Percentiles rank a stretch among this genome's conserved stretches.
These are phyloP conservation scores for Hypomontagnella monticulosa DNA, from an alignment of 495 filamentous ascomycete genomes.

Conservation along the genomic window DNA sequence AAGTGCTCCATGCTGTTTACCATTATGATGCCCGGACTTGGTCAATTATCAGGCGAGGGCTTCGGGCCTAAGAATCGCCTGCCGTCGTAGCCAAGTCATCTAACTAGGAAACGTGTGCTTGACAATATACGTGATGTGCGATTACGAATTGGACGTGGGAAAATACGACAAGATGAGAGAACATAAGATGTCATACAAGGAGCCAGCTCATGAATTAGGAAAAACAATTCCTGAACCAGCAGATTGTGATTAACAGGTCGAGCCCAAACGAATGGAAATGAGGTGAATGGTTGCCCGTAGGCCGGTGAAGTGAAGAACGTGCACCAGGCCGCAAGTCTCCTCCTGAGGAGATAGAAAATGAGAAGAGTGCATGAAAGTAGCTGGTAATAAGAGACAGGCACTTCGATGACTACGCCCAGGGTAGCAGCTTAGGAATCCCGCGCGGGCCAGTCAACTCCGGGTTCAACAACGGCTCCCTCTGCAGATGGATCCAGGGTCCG, in stretches of 20 bases:
- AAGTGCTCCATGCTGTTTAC: constrained; percentile 37
- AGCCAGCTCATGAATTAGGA: constrained; percentile 54
- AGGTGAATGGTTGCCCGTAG: constrained; percentile 38
- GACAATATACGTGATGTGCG: constrained; percentile 44
- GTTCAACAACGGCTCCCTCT: constrained; percentile 31
- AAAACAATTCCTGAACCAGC: constrained; percentile 58
- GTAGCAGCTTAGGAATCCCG: constrained; percentile 34
- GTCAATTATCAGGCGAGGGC: constrained; percentile 54
- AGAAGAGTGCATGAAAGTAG: constrained; percentile 38
- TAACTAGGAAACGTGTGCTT: constrained; percentile 48
- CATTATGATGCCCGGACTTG: constrained; percentile 49
- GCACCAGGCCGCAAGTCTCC: constrained; percentile 37
- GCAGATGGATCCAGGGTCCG: constrained; percentile 33
- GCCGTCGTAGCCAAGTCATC: constrained; percentile 58
- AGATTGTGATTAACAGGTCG: constrained; percentile 33
- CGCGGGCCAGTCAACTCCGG: constrained; percentile 43
- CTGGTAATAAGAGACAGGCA: constrained; percentile 41
- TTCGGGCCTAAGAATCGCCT: constrained; percentile 54
- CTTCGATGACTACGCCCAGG: constrained; percentile 30
- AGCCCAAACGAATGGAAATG: constrained; percentile 51
- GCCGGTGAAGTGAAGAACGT: constrained; percentile 40
- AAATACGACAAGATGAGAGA: constrained; percentile 41
- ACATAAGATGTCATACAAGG: constrained; percentile 41
- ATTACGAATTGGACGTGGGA: constrained; percentile 19
- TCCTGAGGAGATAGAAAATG: constrained; percentile 45